Base-by-base conservation (phyloP, 805 yeast species). In the Teunomyces tritomae region DNA sequence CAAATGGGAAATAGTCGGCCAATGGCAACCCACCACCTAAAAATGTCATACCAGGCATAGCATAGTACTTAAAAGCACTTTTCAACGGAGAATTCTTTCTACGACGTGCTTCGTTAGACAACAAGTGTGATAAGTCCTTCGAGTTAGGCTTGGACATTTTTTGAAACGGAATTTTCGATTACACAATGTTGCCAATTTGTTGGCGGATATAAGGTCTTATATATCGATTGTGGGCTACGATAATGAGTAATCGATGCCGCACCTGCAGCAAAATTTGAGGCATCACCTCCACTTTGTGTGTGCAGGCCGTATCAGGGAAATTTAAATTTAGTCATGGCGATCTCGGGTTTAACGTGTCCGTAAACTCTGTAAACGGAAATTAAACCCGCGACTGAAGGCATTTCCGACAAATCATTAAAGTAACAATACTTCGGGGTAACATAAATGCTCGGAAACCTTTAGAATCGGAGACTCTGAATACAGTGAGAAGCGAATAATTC, bases 1-100 rank as follows among this genome's bases (percentile, higher is more conserved):
- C 89, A 79, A 92, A 89, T 39, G 99, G 98, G 79, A 92, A 92
- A 69, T 88, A 87, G 53, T 87, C 92, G 24, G 96, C 73, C 64
- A 89, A 72, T 10, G 99, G 99, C 57, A 92, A 79, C 6, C 99
- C 99, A 58, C 98, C 99, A 47, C 97, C 98, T 47, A 92, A 79
- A 63, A 90, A 91, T 48, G 89, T 83, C 62, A 94, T 76, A 45
- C 84, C 81, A 29, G 96, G 96, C 53, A 80, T 77, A 37, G 74
- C 72, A 61, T 74, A 85, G 73, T 87, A 85, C 62, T 82, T 83
- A 76, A 92, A 89, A 13, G 96, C 95, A 34, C 82, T 71, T 71
- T 94, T 92, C 68, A 92, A 78, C 10, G 89, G 85, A 9, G 97
- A 89, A 30, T 85, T 81, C 43, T 77, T 71, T 72, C 98, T 85